Percentiles rank a stretch among this genome's conserved stretches.
Conservation (phyloP, 805 yeast genomes). For the Candida hungchunana region DNA sequence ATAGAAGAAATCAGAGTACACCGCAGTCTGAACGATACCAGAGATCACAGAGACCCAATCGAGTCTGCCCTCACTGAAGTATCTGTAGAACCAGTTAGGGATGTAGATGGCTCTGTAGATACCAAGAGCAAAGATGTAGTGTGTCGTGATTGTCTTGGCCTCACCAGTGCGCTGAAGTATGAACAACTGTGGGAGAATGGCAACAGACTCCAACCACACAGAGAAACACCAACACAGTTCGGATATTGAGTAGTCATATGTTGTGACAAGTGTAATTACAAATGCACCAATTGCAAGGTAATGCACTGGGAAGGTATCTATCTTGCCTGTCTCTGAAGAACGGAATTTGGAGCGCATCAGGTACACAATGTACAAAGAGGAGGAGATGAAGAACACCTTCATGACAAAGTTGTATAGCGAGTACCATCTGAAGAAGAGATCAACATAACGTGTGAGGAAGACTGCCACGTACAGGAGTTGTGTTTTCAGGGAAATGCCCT, state of each 20-base stretch:
- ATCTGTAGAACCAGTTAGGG: slow-evolving; percentile 94
- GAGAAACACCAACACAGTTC: slow-evolving; percentile 86
- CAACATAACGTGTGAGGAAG: slow-evolving; percentile 65
- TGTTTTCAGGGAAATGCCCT: slow-evolving; percentile 86
- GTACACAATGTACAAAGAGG: slow-evolving; percentile 72
- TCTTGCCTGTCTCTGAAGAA: slow-evolving; percentile 46
- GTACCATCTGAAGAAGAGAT: slow-evolving; percentile 40
- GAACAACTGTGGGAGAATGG: slow-evolving; percentile 89
- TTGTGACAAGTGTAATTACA: slow-evolving; percentile 57
- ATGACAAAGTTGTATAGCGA: slow-evolving; percentile 74
- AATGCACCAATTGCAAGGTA: slow-evolving; percentile 65
- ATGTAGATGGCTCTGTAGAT: slow-evolving; percentile 83
- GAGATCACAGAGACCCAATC: slow-evolving; percentile 72
- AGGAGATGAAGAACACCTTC: slow-evolving; percentile 75
- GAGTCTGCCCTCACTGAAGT: slow-evolving; percentile 52
- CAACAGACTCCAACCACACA: slow-evolving; percentile 88
- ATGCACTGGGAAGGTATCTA: slow-evolving; percentile 70
- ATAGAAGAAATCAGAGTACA: slow-evolving; percentile 95
- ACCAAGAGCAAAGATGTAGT: slow-evolving; percentile 93
- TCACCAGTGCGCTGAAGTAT: slow-evolving; percentile 86
- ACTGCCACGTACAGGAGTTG: slow-evolving; percentile 76
- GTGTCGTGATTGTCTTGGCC: slow-evolving; percentile 82
- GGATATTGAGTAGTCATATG: slow-evolving; percentile 53
- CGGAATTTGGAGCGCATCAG: slow-evolving; percentile 62
- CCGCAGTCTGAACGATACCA: slow-evolving; percentile 78